Evolutionary conservation across 129 eudicot species (phyloP), one percentile per base, ranked within the genome.

Genomic region (Flaveria brownii): DNA sequence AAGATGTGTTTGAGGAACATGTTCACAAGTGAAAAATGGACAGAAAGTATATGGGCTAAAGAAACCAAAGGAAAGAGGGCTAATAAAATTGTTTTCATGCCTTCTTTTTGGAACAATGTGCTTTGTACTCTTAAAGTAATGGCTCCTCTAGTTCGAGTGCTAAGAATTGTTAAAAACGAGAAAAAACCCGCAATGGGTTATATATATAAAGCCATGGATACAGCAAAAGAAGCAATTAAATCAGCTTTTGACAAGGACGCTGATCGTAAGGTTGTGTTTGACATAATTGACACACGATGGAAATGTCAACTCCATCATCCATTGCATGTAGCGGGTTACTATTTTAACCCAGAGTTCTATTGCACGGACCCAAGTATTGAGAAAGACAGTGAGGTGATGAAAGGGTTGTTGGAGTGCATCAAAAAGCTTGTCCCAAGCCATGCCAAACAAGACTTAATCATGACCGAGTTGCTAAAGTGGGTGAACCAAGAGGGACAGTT

Each of bases 121-220:
- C 5, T 46, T 13, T 68, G 30, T 16, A 46, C 57, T 69, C 28
- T 45, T 5, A 69, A 69, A 69, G 57, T 13, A 11, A 69, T 46
- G 59, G 41, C 41, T 18, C 73, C 73, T 22, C 25, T 69, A 18
- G 57, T 69, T 9, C 28, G 36, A 69, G 42, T 47, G 6, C 56
- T 69, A 42, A 39, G 73, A 1, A 39, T 46, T 17, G 59, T 69
- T 45, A 23, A 45, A 17, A 69, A 69, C 11, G 73, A 69, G 73
- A 69, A 69, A 25, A 69, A 69, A 69, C 73, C 59, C 2, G 57
- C 73, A 5, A 69, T 45, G 73, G 73, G 73, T 69, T 69, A 69
- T 42, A 69, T 69, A 23, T 69, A 69, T 25, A 23, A 69, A 46
- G 57, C 42, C 2, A 69, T 46, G 73, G 73, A 69, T 17, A 69